phyloP scores from a whole-genome alignment of 495 filamentous ascomycete genomes.

The Copromyces sp. region DNA sequence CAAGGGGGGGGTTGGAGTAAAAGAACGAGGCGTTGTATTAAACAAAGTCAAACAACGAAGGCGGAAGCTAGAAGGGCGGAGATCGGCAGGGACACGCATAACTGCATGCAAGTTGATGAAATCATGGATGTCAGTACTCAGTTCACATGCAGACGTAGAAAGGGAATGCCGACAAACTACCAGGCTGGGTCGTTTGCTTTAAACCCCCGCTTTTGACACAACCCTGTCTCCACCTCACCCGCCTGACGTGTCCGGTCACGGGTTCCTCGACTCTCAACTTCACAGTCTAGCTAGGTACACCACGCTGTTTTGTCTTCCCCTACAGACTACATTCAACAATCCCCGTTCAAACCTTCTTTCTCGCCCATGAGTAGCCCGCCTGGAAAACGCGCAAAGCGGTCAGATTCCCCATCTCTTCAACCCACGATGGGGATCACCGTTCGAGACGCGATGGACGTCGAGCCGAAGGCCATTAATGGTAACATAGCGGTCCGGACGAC shows the following conservation, averaged over 20 bases:
- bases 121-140: neutral
- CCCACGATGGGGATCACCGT: neutral
- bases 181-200: too few species aligned
- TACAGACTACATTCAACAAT: too few species aligned
- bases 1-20: neutral
- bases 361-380: too few species aligned
- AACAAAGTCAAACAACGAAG: neutral
- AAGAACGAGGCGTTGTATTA: neutral
- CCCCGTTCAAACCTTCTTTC: too few species aligned
- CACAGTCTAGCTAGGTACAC: too few species aligned
- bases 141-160: neutral
- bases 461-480: neutral
- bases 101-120: neutral
- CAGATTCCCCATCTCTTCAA: neutral
- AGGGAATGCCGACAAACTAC: too few species aligned
- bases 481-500: neutral
- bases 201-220: too few species aligned
- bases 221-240: too few species aligned
- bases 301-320: too few species aligned
- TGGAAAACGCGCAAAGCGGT: neutral
- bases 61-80: neutral
- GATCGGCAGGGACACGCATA: neutral
- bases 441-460: neutral
- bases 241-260: too few species aligned
- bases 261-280: too few species aligned